Conservation (phyloP, 306 rosid species). For the Medicago truncatula region MtrunA17r5.0-ANR NC_053044.1:13363501-13364000, state of each 20-base stretch:
- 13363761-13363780: conserved; percentile 50
- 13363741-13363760: conserved; percentile 56
- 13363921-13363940: conserved; percentile 47
- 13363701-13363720: conserved; percentile 22
- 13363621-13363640: conserved; percentile 32
- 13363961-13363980: not conserved
- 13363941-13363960: conserved; percentile 41
- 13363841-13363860: conserved; percentile 46
- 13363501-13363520: too few relatives aligned
- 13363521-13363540: not conserved
- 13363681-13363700: conserved; percentile 21
- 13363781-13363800: conserved; percentile 39
- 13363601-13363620: conserved; percentile 7
- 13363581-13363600: too few relatives aligned
- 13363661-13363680: conserved; percentile 20
- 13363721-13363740: conserved; percentile 27
- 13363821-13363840: conserved; percentile 44
- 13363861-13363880: conserved; percentile 48
- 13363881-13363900: too few relatives aligned
- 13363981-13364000: not conserved
- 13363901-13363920: conserved; percentile 42
- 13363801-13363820: conserved; percentile 36
- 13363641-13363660: conserved; percentile 9
- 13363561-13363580: too few relatives aligned
- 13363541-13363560: too few relatives aligned